Evolutionary conservation across 2,329 filamentous ascomycete genomes (phyloP), one percentile per base, ranked within the genome.

Genomic region (Penicillium griseofulvum): DNA sequence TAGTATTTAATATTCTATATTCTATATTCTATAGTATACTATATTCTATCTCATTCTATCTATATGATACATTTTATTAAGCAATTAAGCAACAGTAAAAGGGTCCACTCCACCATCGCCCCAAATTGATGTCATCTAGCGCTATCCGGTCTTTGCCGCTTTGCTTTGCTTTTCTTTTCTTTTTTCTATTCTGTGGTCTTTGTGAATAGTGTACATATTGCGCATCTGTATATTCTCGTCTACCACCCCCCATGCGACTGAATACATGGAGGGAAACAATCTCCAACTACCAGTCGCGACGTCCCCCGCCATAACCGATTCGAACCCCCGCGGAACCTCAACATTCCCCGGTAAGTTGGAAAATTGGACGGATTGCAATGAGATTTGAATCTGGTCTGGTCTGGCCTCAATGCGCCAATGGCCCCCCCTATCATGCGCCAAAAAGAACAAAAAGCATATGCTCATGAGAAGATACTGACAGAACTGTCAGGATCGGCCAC

Each of bases 191-290:
- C 49, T 14, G 29, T 22, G 52, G 42, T 11, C 14, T 42, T n/a
- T 29, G 24, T 19, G 12, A 19, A 37, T 28, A 26, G 16, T 17
- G 28, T 26, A 41, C 12, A 49, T 50, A n/a, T 26, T 31, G 2
- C 24, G 2, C 24, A 45, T 42, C 28, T 29, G 19, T 16, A 39
- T 45, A 50, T 43, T 31, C 39, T 19, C 49, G 36, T 45, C 31
- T 39, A 37, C 16, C 37, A 45, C 56, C 36, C 58, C 55, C 51
- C 59, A 71, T 71, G 68, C 58, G 58, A 65, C 56, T 52, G 44
- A 57, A 54, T 52, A 53, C 46, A 72, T 73, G 69, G 68, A 71
- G 68, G 69, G 59, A 65, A 66, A 57, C 53, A 63, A 68, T 57
- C 61, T 65, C 42, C 59, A 48, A 54, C 61, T 65, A 46, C 64